Evolutionary conservation across 768 basidiomycete species (phyloP).

Genomic region (Galerina sulciceps): DNA sequence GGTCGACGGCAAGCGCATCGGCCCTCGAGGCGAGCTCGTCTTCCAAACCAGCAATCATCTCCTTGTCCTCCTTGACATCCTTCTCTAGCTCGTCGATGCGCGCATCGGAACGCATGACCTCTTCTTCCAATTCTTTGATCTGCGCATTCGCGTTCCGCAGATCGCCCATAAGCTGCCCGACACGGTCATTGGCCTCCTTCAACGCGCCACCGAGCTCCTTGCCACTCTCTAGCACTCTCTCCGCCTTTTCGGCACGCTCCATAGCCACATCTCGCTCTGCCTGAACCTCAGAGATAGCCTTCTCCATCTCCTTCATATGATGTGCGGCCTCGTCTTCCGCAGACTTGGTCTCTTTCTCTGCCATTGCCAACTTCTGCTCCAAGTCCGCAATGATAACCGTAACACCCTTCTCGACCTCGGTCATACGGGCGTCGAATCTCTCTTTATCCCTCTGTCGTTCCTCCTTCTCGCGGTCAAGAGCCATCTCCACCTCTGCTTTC

Average conservation of each 20-base stretch:
- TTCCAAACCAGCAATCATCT: conserved; percentile 46
- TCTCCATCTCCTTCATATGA: conserved; percentile 50
- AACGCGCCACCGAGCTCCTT: conserved; percentile 73
- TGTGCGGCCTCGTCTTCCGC: conserved; percentile 41
- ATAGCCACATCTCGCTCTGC: conserved; percentile 59
- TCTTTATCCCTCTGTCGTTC: conserved; percentile 71
- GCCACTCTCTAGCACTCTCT: conserved; percentile 62
- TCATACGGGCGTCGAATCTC: conserved; percentile 72
- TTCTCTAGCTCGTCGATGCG: conserved; percentile 60
- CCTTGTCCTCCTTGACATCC: conserved; percentile 58
- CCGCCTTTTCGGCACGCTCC: conserved; percentile 68
- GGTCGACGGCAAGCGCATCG: conserved; percentile 41
- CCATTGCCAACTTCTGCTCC: conserved; percentile 55
- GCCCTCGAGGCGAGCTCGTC: conserved; percentile 41
- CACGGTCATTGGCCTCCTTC: conserved; percentile 65
- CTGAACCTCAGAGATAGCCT: conserved; percentile 45
- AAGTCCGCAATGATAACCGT: conserved; percentile 68
- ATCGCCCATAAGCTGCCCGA: conserved; percentile 58
- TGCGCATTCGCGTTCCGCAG: conserved; percentile 62
- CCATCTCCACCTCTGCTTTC: conserved; percentile 48
- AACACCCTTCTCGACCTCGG: conserved; percentile 72
- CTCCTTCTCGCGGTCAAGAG: conserved; percentile 55
- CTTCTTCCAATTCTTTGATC: conserved; percentile 65
- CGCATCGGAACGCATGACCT: conserved; percentile 53
- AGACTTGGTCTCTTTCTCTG: conserved; percentile 50